These are phyloP conservation scores for Paulownia fortunei DNA, from an alignment of 257 asterid genomes.

Conservation along the genomic window DNA sequence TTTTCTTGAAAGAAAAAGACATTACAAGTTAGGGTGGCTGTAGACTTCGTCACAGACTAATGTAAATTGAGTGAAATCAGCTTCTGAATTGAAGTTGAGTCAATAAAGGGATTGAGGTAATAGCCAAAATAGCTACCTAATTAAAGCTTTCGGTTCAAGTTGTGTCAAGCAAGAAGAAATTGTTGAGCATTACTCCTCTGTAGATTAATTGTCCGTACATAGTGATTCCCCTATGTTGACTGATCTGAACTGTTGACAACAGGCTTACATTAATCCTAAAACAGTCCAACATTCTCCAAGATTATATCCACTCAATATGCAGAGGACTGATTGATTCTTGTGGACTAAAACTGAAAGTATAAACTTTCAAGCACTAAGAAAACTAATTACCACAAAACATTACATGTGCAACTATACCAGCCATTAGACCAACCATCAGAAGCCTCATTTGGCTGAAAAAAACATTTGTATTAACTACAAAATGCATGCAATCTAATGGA, in stretches of 20 bases:
- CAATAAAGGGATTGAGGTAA: too few species aligned
- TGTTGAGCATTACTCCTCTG: background rate
- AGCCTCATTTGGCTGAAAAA: background rate
- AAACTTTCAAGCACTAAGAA: conserved; percentile 2
- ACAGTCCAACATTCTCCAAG: conserved; percentile 15
- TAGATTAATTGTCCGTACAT: background rate
- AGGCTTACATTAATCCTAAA: conserved; percentile 23
- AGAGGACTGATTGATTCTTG: background rate
- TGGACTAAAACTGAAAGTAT: background rate
- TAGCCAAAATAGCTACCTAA: too few species aligned
- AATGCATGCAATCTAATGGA: background rate
- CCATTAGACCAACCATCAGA: background rate
- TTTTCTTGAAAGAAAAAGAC: too few species aligned
- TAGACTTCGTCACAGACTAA: too few species aligned
- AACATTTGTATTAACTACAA: background rate
- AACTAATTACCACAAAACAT: background rate
- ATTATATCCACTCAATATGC: background rate
- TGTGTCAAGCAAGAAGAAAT: background rate
- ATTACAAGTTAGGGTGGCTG: too few species aligned
- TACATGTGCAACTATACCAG: background rate
- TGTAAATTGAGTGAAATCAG: too few species aligned
- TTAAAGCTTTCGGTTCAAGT: background rate
- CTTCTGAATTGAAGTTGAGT: too few species aligned
- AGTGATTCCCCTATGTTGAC: conserved; percentile 12
- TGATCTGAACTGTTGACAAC: background rate